These are phyloP conservation scores for Coemansia sp. DNA, from an alignment of 371 early-diverging fungal genomes.

Conservation along the genomic window DNA sequence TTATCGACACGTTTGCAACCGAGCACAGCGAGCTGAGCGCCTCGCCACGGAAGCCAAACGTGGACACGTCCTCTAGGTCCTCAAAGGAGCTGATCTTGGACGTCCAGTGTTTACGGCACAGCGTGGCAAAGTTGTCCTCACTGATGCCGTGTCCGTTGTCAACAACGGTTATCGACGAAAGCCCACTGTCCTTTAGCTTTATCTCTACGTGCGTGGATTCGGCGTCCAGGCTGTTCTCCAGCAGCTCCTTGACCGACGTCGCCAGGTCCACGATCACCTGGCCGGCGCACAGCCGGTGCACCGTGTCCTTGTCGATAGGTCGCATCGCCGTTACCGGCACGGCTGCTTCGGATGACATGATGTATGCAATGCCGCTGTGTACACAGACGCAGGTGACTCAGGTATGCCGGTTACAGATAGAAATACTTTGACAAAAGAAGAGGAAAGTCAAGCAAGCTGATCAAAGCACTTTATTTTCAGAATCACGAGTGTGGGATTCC, in stretches of 20 bases:
- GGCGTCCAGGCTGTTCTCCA: constrained; percentile 98
- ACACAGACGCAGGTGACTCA: too few relatives aligned
- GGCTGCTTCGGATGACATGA: too few relatives aligned
- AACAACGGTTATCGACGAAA: constrained; percentile 70
- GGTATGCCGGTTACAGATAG: too few relatives aligned
- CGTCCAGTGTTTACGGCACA: constrained; percentile 80
- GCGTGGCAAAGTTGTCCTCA: constrained; percentile 58
- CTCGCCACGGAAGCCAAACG: constrained; percentile 88
- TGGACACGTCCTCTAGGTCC: constrained; percentile 63
- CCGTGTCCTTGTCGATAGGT: constrained; percentile 47
- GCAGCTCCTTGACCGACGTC: constrained; percentile 89
- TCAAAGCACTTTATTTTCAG: too few relatives aligned
- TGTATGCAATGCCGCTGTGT: too few relatives aligned
- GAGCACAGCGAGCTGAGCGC: constrained; percentile 80
- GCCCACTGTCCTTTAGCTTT: constrained; percentile 76
- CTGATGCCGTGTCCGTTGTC: constrained; percentile 89
- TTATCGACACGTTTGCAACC: constrained; percentile 59
- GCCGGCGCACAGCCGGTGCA: constrained; percentile 82
- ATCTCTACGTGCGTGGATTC: constrained; percentile 84
- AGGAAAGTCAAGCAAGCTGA: too few relatives aligned
- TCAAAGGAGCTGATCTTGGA: constrained; percentile 73
- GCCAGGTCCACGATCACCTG: constrained; percentile 91
- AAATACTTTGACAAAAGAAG: too few relatives aligned
- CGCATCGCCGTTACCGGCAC: constrained; percentile 10
- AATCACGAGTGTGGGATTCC: too few relatives aligned